phyloP scores from a whole-genome alignment of 2,329 filamentous ascomycete genomes.

The Metarhizium brunneum region DNA sequence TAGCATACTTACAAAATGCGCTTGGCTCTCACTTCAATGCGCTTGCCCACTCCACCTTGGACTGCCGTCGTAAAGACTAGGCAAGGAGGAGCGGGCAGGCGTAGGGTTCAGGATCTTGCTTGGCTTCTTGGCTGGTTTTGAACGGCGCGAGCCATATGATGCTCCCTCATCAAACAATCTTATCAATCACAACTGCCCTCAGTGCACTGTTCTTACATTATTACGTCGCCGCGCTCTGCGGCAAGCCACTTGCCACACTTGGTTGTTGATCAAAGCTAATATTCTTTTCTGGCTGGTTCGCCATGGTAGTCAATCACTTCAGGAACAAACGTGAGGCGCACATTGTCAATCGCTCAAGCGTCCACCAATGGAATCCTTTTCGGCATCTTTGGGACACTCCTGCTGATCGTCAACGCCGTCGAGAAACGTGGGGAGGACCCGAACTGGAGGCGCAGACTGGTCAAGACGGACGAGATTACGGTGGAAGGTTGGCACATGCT shows the following conservation, averaged over 20 bases:
- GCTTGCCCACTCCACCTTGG: not conserved
- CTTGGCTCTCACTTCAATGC: too few relatives aligned
- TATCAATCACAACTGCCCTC: not conserved
- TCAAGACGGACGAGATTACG: slow-evolving; percentile 13
- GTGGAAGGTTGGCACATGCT: slow-evolving; percentile 25
- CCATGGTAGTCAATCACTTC: slow-evolving; percentile 34
- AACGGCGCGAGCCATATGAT: not conserved
- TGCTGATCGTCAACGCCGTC: slow-evolving; percentile 19
- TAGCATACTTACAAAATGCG: too few relatives aligned
- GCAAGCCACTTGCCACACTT: not conserved
- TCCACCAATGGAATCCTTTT: slow-evolving; percentile 35
- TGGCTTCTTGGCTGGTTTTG: not conserved
- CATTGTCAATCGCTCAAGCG: slow-evolving; percentile 28
- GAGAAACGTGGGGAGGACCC: slow-evolving; percentile 25
- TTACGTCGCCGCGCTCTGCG: not conserved
- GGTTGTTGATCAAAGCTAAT: slow-evolving; percentile 7
- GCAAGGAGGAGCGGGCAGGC: not conserved
- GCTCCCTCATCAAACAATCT: not conserved
- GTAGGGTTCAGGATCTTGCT: not conserved
- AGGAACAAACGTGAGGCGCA: slow-evolving; percentile 36
- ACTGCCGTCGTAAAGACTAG: not conserved
- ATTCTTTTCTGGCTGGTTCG: slow-evolving; percentile 4
- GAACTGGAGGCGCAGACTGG: slow-evolving; percentile 22
- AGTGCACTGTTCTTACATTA: not conserved
- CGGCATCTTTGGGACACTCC: slow-evolving; percentile 26